phyloP scores from a whole-genome alignment of 2,329 filamentous ascomycete genomes.

The Calycina herbarum region DNA sequence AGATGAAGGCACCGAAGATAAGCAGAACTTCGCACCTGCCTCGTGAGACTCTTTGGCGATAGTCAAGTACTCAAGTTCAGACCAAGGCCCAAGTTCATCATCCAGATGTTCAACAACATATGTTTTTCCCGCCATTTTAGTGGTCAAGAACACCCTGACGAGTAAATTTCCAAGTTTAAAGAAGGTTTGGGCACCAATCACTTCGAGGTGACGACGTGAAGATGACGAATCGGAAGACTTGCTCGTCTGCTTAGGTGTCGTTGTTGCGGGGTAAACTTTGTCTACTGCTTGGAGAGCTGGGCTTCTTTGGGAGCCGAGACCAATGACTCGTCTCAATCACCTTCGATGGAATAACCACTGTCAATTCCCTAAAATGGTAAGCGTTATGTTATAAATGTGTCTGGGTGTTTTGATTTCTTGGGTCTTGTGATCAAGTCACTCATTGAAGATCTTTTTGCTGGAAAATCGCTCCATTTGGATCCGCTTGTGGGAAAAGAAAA shows the following conservation, averaged over 20 bases:
- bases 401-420: background rate
- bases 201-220: background rate
- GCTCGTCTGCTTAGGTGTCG: background rate
- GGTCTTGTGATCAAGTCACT: slow-evolving; percentile 20
- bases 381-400: background rate
- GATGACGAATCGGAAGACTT: slow-evolving; percentile 27
- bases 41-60: slow-evolving; percentile 80
- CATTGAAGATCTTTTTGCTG: slow-evolving; percentile 16
- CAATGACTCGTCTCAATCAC: slow-evolving; percentile 26
- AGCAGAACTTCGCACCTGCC: slow-evolving; percentile 68
- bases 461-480: background rate
- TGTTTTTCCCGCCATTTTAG: slow-evolving; percentile 57
- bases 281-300: slow-evolving; percentile 7
- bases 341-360: background rate
- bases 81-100: slow-evolving; percentile 91
- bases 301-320: slow-evolving; percentile 10
- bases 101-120: slow-evolving; percentile 98
- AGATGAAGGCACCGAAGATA: slow-evolving; percentile 74
- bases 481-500: slow-evolving; percentile 6
- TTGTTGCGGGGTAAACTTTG: slow-evolving; percentile 29
- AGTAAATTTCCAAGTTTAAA: slow-evolving; percentile 4
- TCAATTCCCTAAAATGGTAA: background rate
- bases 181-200: slow-evolving; percentile 7
- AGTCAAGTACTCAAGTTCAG: slow-evolving; percentile 84
- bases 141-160: slow-evolving; percentile 8